Conservation (phyloP, 1,284 basidiomycete genomes). For the Cutaneotrichosporon dermatis region DNA sequence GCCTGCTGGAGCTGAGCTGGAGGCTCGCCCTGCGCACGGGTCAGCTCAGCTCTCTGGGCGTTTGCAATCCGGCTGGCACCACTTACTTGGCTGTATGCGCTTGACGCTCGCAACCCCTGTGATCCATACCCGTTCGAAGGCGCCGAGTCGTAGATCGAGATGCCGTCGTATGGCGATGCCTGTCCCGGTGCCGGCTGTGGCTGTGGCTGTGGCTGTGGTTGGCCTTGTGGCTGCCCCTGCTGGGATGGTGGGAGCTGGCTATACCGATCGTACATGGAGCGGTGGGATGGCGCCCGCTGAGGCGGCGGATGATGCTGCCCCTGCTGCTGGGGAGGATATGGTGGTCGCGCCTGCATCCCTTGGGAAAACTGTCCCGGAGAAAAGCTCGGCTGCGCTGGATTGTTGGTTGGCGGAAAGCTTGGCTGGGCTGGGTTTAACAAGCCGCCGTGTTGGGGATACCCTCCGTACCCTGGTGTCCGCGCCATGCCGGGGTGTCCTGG, state of each 20-base stretch:
- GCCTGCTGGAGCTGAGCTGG: conserved; percentile 8
- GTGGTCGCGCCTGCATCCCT: conserved; percentile 2
- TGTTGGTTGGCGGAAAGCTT: conserved; percentile 4
- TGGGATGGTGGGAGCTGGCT: neutral
- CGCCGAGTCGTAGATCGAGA: neutral
- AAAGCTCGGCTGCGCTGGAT: conserved; percentile 1
- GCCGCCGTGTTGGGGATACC: too few relatives aligned
- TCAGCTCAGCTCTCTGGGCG: neutral
- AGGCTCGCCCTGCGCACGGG: conserved; percentile 2
- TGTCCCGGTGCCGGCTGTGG: neutral
- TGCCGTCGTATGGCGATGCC: conserved; percentile 7
- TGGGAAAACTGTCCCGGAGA: conserved; percentile 4
- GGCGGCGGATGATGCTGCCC: too few relatives aligned
- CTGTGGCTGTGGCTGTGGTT: too few relatives aligned
- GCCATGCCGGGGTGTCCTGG: conserved; percentile 1
- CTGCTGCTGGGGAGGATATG: conserved; percentile 3
- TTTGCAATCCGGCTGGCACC: too few relatives aligned
- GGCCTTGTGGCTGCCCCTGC: neutral
- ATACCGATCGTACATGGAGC: conserved; percentile 4
- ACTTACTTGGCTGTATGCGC: neutral
- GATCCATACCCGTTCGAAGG: neutral
- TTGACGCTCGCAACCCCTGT: neutral
- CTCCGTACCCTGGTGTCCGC: neutral
- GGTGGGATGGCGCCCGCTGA: neutral
- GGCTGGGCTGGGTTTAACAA: conserved; percentile 8